Evolutionary conservation across 208 protist genomes (phyloP).

Genomic region (Trypanosoma caninum): DNA sequence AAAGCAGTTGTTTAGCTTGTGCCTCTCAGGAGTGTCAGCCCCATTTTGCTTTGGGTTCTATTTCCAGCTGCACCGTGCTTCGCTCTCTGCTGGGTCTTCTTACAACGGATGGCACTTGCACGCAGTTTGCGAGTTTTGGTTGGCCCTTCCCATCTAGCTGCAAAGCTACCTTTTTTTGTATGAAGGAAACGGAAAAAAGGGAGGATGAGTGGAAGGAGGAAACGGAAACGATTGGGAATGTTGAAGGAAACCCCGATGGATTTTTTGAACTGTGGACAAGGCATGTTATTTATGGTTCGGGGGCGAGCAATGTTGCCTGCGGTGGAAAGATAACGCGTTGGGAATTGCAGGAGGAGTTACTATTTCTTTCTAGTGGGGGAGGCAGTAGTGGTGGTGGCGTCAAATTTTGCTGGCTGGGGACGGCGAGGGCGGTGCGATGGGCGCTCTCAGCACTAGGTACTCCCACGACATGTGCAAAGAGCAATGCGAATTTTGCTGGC

Average conservation of each 20-base stretch:
- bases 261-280: neutral
- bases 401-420: conserved; percentile 62
- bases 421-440: conserved; percentile 33
- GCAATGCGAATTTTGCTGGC: conserved; percentile 3
- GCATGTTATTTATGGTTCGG: neutral
- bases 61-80: conserved; percentile 11
- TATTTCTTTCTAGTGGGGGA: conserved; percentile 10
- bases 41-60: neutral
- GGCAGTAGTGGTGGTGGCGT: neutral
- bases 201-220: neutral
- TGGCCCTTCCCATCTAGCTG: conserved; percentile 1
- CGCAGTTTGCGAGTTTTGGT: conserved; percentile 25
- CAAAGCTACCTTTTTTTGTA: neutral
- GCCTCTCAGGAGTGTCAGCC: neutral
- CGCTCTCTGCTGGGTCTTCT: conserved; percentile 26
- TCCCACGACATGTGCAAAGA: neutral
- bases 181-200: neutral
- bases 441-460: conserved; percentile 10
- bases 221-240: too few relatives aligned
- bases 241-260: too few relatives aligned
- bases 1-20: conserved; percentile 17
- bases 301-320: neutral
- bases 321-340: conserved; percentile 16
- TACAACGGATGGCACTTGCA: conserved; percentile 13
- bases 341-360: conserved; percentile 50